These are phyloP conservation scores for Pharnaceum exiguum DNA, from an alignment of 148 eudicot genomes.

Conservation along the genomic window DNA sequence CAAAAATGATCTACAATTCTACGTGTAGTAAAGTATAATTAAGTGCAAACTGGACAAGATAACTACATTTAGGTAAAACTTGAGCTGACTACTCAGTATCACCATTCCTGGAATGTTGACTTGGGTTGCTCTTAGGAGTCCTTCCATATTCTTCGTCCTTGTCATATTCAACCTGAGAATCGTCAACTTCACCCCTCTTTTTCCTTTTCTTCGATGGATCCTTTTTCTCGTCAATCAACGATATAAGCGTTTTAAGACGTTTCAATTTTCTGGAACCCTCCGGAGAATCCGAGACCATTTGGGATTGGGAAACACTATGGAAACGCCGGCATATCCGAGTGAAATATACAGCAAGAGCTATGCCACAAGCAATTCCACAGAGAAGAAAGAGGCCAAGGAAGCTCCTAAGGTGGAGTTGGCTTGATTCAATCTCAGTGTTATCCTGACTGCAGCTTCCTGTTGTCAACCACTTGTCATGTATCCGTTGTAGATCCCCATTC, in stretches of 20 bases:
- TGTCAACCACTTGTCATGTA: slow-evolving; percentile 92
- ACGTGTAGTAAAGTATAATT: slow-evolving; percentile 11
- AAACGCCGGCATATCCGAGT: slow-evolving; percentile 42
- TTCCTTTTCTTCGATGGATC: slow-evolving; percentile 41
- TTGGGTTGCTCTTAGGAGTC: slow-evolving; percentile 21
- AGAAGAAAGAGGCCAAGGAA: slow-evolving; percentile 82
- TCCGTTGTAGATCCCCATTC: slow-evolving; percentile 88
- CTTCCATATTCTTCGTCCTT: slow-evolving; percentile 25
- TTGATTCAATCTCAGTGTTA: slow-evolving; percentile 64
- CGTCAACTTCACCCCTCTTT: slow-evolving; percentile 47
- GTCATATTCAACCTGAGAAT: slow-evolving; percentile 20
- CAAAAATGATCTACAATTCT: no score
- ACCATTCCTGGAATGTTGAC: slow-evolving; percentile 16
- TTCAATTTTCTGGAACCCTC: slow-evolving; percentile 39
- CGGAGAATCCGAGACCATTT: slow-evolving; percentile 17
- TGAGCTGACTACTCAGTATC: slow-evolving; percentile 12
- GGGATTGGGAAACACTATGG: slow-evolving; percentile 21
- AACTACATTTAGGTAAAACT: neutral
- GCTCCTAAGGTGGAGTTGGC: slow-evolving; percentile 82
- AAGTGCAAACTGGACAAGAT: neutral
- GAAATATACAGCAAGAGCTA: slow-evolving; percentile 63
- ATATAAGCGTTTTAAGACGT: slow-evolving; percentile 47
- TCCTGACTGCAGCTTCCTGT: slow-evolving; percentile 61
- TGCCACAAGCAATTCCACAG: slow-evolving; percentile 58
- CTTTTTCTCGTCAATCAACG: slow-evolving; percentile 75